These are phyloP conservation scores for Cladophialophora yegresii DNA, from an alignment of 2,329 filamentous ascomycete species.

Conservation along the genomic window DNA sequence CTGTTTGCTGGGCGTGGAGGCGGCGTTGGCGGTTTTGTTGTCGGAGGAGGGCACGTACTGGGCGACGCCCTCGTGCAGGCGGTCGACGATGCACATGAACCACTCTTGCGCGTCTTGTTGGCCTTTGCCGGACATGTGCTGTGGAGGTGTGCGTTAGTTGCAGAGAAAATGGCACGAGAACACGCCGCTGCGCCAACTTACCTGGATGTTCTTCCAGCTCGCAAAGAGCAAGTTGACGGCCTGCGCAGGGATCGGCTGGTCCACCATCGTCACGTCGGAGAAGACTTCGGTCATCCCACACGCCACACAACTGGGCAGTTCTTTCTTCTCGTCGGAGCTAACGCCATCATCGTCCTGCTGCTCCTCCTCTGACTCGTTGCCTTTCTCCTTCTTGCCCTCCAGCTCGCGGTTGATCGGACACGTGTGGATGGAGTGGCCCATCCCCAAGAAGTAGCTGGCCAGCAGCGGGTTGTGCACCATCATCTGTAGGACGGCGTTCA, in stretches of 20 bases:
- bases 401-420: slow-evolving; percentile 57
- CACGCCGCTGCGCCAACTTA: slow-evolving; percentile 46
- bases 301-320: slow-evolving; percentile 54
- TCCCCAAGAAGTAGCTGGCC: slow-evolving; percentile 86
- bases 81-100: slow-evolving; percentile 91
- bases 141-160: neutral
- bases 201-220: slow-evolving; percentile 80
- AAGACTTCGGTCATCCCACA: slow-evolving; percentile 66
- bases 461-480: slow-evolving; percentile 92
- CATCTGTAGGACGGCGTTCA: slow-evolving; percentile 92
- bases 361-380: slow-evolving; percentile 35
- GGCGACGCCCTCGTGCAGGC: slow-evolving; percentile 77
- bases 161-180: neutral
- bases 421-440: slow-evolving; percentile 78
- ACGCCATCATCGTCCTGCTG: slow-evolving; percentile 21
- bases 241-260: slow-evolving; percentile 80
- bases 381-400: slow-evolving; percentile 34
- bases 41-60: slow-evolving; percentile 23
- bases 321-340: slow-evolving; percentile 26
- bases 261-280: slow-evolving; percentile 62
- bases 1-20: slow-evolving; percentile 35
- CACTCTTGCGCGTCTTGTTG: slow-evolving; percentile 98
- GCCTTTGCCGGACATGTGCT: slow-evolving; percentile 82
- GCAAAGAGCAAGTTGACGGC: slow-evolving; percentile 85
- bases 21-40: slow-evolving; percentile 43